Evolutionary conservation across 306 rosid species (phyloP), one percentile per base, ranked within the genome.

Genomic region (Casuarina glauca): DNA sequence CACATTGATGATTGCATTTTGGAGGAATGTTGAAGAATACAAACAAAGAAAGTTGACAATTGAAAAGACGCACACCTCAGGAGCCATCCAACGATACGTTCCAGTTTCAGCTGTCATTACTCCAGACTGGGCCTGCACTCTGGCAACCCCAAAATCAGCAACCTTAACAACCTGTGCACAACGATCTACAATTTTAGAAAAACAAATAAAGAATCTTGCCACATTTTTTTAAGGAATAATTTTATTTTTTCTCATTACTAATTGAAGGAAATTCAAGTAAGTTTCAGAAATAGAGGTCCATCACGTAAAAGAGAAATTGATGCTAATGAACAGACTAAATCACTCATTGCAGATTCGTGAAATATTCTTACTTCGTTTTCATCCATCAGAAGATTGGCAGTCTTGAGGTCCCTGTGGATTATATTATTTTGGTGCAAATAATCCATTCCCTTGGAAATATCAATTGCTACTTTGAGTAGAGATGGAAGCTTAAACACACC

Each of bases 41-140:
- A 42, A 66, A 15, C 73, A 69, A 48, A 38, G 13, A 68, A 46
- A 61, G 61, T 19, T 55, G 1, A 61, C 39, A 16, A 76, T 67
- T 44, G 62, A 75, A 70, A 68, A 45, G 67, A 71, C 63, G 67
- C 78, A 81, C 87, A 96, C 99, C 96, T 96, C 99, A 51, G 99
- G 99, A 82, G 99, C 98, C 99, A 96, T 96, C 99, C 99, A 96
- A 69, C 99, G 99, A 87, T 93, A 96, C 46, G 99, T 96, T 86
- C 99, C 98, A 78, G 99, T 96, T 87, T 96, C 98, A 82, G 99
- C 99, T 49, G 99, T 96, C 99, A 96, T 96, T 70, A 96, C 99
- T 75, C 98, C 99, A 81, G 99, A 89, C 63, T 93, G 97, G 70
- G 86, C 76, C 84, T 93, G 96, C 80, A 96, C 99, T 86, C 99